Conservation (phyloP, 2,329 filamentous ascomycete genomes). For the Falciphora oryzae region DNA sequence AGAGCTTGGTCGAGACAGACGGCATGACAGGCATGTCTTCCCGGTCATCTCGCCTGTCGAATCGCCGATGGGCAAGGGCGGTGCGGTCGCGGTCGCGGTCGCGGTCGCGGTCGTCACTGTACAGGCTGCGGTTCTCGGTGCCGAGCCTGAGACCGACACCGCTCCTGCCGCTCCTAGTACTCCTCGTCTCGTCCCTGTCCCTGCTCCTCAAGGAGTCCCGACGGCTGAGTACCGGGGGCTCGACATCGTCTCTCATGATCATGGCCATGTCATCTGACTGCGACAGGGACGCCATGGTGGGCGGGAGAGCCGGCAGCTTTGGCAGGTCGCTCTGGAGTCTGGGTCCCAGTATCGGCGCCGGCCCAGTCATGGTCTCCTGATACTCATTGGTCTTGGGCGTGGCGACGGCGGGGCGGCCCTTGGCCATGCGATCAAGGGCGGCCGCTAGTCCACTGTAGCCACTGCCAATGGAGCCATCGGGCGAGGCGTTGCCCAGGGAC, state of each 20-base stretch:
- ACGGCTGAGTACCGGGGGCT: conserved; percentile 12
- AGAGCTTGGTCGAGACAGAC: background rate
- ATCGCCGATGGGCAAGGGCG: background rate
- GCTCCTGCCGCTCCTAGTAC: background rate
- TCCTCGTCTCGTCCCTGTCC: conserved; percentile 1
- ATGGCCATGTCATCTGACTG: conserved; percentile 8
- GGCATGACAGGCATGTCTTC: background rate
- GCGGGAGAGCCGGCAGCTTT: conserved; percentile 15
- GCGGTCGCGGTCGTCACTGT: background rate
- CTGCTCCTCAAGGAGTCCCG: background rate
- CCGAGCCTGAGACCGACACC: background rate
- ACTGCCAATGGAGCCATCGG: conserved; percentile 56
- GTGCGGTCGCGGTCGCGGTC: background rate
- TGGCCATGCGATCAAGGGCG: conserved; percentile 49
- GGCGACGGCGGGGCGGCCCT: conserved; percentile 20
- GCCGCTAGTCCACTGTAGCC: conserved; percentile 63
- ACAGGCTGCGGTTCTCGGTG: background rate
- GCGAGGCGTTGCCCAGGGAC: conserved; percentile 53
- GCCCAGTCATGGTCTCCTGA: conserved; percentile 3
- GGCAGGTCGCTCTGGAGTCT: conserved; percentile 11
- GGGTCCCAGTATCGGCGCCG: background rate
- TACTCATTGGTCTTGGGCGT: conserved; percentile 17
- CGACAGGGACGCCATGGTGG: conserved; percentile 15
- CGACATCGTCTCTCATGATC: conserved; percentile 14
- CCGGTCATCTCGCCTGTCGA: background rate